Base-by-base conservation (phyloP, 306 rosid species). In the Pterocarpus macrocarpus region DNA sequence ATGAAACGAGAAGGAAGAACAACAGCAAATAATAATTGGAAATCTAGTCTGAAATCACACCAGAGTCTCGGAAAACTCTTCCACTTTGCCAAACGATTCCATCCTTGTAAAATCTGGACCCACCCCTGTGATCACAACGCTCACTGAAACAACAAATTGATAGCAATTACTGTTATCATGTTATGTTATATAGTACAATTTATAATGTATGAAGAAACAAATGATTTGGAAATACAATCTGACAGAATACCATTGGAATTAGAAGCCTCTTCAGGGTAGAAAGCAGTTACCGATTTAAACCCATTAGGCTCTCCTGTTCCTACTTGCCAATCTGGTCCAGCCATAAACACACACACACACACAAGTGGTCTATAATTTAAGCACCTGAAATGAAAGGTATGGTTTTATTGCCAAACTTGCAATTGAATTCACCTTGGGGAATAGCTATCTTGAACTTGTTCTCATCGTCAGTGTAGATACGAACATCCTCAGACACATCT, bases 1-100 rank as follows among this genome's bases (percentile, higher is more conserved):
- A 22, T 55, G 38, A 36, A 71, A 77, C 13, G 1, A 53, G 52
- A 58, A 67, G 34, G 58, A 17, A 73, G 33, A 52, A 55, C 33
- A 43, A 53, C 44, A 47, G 30, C 33, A 15, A 71, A 59, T 14
- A 30, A 17, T 17, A 70, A 43, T 79, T 61, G 4, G 5, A 32
- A 75, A 64, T 80, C 6, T 11, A 35, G 68, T 80, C 13, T 14
- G 57, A 68, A 65, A 75, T 43, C 81, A 63, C 10, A 94, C 98
- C 90, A 95, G 90, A 43, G 97, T 92, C 84, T 95, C 97, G 5
- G 98, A 97, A 87, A 95, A 95, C 55, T 86, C 98, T 1, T 95
- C 97, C 14, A 95, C 98, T 86, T 95, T 92, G 59, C 98, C 98
- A 72, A 92, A 91, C 6, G 98, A 95, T 90, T 93, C 99, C 90